These are phyloP conservation scores for Brassica cretica DNA, from an alignment of 345 rosid species.

Conservation along the genomic window DNA sequence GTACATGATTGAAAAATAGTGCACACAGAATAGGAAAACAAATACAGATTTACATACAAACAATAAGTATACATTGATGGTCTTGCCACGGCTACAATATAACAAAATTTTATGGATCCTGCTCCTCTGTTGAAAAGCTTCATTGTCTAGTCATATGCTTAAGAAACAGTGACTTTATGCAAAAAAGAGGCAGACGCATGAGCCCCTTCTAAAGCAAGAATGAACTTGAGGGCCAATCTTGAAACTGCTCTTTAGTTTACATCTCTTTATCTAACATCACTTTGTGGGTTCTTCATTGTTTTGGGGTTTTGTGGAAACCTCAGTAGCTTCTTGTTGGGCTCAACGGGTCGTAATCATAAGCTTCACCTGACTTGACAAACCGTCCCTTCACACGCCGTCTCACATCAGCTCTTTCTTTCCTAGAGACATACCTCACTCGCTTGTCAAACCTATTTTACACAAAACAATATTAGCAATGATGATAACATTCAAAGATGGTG, in stretches of 20 bases:
- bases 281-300: slow-evolving; percentile 10
- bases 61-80: not conserved
- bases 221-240: not conserved
- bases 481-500: not conserved
- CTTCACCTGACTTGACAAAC: slow-evolving; percentile 90
- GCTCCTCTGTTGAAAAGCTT: slow-evolving; percentile 10
- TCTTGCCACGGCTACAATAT: slow-evolving; percentile 10
- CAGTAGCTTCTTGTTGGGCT: slow-evolving; percentile 76
- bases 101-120: slow-evolving; percentile 33
- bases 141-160: slow-evolving; percentile 5
- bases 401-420: slow-evolving; percentile 71
- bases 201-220: not conserved
- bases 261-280: slow-evolving; percentile 5
- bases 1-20: not conserved
- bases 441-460: slow-evolving; percentile 65
- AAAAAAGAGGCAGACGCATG: slow-evolving; percentile 9
- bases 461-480: slow-evolving; percentile 1
- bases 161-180: slow-evolving; percentile 11
- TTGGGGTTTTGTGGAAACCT: slow-evolving; percentile 29
- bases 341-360: slow-evolving; percentile 85
- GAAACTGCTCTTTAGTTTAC: not conserved
- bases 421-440: slow-evolving; percentile 73
- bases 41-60: slow-evolving; percentile 3
- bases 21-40: not conserved
- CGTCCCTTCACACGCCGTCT: slow-evolving; percentile 93